phyloP scores from a whole-genome alignment of 1,284 basidiomycete genomes.

The Apiotrichum mycotoxinovorans region DNA sequence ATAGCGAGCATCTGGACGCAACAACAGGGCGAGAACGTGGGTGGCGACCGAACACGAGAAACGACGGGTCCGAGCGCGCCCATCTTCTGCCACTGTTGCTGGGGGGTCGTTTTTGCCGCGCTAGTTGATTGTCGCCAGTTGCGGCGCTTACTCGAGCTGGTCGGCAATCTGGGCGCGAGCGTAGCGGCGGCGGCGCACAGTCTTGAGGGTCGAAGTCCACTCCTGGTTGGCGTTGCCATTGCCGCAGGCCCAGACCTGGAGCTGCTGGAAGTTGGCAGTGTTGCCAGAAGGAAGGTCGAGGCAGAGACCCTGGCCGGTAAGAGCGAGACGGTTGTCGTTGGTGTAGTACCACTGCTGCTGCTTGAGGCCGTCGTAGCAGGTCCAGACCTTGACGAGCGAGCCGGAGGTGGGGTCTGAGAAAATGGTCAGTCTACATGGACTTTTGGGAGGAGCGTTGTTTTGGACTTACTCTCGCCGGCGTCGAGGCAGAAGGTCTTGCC shows the following conservation, averaged over 20 bases:
- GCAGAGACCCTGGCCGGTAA: slow-evolving; percentile 26
- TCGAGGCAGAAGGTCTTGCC: slow-evolving; percentile 37
- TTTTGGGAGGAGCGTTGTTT: no score
- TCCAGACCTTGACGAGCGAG: slow-evolving; percentile 26
- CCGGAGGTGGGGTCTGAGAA: slow-evolving; percentile 20
- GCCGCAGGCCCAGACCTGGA: slow-evolving; percentile 24
- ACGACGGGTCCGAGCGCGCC: no score
- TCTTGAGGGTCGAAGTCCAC: slow-evolving; percentile 20
- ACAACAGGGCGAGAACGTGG: no score
- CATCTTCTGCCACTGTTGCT: no score
- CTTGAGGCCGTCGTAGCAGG: slow-evolving; percentile 21
- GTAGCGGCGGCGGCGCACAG: not conserved
- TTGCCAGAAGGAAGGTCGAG: slow-evolving; percentile 33
- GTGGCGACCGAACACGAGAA: no score
- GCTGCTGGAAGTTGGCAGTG: slow-evolving; percentile 17
- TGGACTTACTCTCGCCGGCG: slow-evolving; percentile 22
- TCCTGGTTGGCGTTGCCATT: slow-evolving; percentile 41
- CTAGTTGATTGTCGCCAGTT: no score
- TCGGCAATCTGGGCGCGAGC: not conserved
- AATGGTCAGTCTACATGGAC: no score
- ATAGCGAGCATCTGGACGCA: no score
- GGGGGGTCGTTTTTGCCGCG: no score
- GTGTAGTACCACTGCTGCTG: slow-evolving; percentile 30
- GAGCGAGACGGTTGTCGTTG: slow-evolving; percentile 24
- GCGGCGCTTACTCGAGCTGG: not conserved